A percentile compares a stretch with the other conserved stretches of the same genome.
Evolutionary conservation across 805 yeast species (phyloP).

Genomic region (Suhomyces sp.): DNA sequence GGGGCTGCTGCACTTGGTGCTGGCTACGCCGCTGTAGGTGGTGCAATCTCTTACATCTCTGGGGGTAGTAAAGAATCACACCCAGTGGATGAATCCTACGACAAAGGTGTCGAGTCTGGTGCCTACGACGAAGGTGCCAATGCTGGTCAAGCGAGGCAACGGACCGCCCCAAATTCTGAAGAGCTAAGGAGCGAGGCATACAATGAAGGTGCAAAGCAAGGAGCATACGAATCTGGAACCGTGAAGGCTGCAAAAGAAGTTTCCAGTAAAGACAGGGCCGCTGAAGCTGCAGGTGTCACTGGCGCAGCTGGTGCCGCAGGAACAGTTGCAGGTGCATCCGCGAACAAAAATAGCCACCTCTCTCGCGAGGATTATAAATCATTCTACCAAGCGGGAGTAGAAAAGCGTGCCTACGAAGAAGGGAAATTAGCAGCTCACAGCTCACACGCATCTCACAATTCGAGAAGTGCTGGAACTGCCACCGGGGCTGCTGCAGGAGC

Average conservation of each 20-base stretch:
- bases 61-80: neutral
- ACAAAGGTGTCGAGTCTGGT: conserved; percentile 1
- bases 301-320: conserved; percentile 6
- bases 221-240: conserved; percentile 7
- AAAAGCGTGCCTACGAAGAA: conserved; percentile 15
- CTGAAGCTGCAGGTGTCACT: conserved; percentile 9
- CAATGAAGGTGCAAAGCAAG: conserved; percentile 9
- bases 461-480: neutral
- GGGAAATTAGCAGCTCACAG: conserved; percentile 11
- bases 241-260: neutral
- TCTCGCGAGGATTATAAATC: conserved; percentile 3
- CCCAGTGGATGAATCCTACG: neutral
- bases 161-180: conserved; percentile 1
- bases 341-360: neutral
- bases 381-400: conserved; percentile 15
- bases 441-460: neutral
- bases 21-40: conserved; percentile 8
- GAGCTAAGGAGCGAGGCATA: conserved; percentile 2
- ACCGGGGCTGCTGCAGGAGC: conserved; percentile 9
- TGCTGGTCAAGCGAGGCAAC: conserved; percentile 3
- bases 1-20: conserved; percentile 10
- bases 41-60: conserved; percentile 2
- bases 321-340: conserved; percentile 6
- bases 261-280: neutral
- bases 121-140: conserved; percentile 6